Conservation (phyloP, 805 yeast species). For the Nakazawaea wyomingensis region DNA sequence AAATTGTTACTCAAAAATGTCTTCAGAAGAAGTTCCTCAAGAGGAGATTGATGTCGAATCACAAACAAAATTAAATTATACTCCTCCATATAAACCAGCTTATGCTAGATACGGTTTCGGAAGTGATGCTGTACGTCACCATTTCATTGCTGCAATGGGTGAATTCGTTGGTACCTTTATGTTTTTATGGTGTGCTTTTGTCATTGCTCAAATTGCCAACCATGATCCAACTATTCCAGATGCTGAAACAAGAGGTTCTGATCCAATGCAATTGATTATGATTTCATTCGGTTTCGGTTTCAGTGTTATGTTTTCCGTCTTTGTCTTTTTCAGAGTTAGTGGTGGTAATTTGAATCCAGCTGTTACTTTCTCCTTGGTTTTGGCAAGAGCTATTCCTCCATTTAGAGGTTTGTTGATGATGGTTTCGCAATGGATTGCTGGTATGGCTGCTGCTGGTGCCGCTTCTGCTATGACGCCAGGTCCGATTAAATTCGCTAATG, state of each 20-base stretch:
- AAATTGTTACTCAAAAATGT: slow-evolving; percentile 3
- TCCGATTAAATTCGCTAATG: slow-evolving; percentile 61
- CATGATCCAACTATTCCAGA: slow-evolving; percentile 26
- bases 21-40: slow-evolving; percentile 3
- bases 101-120: slow-evolving; percentile 32
- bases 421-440: slow-evolving; percentile 70
- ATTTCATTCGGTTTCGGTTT: slow-evolving; percentile 85
- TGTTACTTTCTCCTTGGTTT: slow-evolving; percentile 67
- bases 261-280: slow-evolving; percentile 67
- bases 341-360: slow-evolving; percentile 93
- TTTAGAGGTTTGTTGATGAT: slow-evolving; percentile 62
- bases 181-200: slow-evolving; percentile 76
- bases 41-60: slow-evolving; percentile 30
- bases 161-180: slow-evolving; percentile 85
- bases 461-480: slow-evolving; percentile 86
- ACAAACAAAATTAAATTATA: slow-evolving; percentile 29
- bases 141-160: slow-evolving; percentile 63
- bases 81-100: slow-evolving; percentile 31
- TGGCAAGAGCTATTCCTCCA: slow-evolving; percentile 71
- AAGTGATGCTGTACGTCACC: slow-evolving; percentile 47
- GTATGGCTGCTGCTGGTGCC: slow-evolving; percentile 91
- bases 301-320: slow-evolving; percentile 71
- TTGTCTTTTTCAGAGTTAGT: slow-evolving; percentile 65
- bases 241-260: slow-evolving; percentile 27
- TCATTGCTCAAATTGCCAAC: slow-evolving; percentile 79